Evolutionary conservation across 1,139 yeast genomes (phyloP).

Genomic region (Suhomyces maxii): DNA sequence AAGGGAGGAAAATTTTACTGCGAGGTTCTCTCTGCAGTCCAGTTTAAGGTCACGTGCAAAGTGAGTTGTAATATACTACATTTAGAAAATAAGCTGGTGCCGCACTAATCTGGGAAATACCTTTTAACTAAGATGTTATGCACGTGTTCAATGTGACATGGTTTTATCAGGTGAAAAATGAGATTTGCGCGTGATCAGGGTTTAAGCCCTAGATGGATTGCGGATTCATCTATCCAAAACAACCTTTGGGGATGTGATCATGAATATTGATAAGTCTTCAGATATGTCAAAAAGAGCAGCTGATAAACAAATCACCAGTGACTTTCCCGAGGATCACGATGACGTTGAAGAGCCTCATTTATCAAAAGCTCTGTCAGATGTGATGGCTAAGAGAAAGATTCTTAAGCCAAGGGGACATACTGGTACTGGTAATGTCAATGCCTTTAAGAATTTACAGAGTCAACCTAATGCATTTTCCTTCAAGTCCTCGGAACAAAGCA

Average conservation of each 20-base stretch:
- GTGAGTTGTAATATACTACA: background rate
- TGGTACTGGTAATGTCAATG: slow-evolving; percentile 2
- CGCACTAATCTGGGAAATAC: background rate
- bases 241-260: background rate
- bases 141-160: background rate
- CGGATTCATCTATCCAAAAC: background rate
- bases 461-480: background rate
- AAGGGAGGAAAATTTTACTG: slow-evolving; percentile 3
- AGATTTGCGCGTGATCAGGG: slow-evolving; percentile 3
- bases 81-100: background rate
- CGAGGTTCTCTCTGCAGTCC: slow-evolving; percentile 2
- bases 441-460: background rate
- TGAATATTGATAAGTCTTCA: background rate
- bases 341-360: slow-evolving; percentile 36
- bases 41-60: background rate
- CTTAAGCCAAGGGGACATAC: slow-evolving; percentile 52
- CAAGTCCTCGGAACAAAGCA: background rate
- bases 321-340: slow-evolving; percentile 32
- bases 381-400: slow-evolving; percentile 67
- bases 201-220: background rate
- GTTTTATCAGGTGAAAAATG: background rate
- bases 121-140: no score
- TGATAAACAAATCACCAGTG: slow-evolving; percentile 55
- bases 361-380: slow-evolving; percentile 57
- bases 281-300: slow-evolving; percentile 70